A percentile compares a stretch with the other conserved stretches of the same genome.
Conservation (phyloP, 2,329 filamentous ascomycete genomes). For the Mycogone perniciosa region DNA sequence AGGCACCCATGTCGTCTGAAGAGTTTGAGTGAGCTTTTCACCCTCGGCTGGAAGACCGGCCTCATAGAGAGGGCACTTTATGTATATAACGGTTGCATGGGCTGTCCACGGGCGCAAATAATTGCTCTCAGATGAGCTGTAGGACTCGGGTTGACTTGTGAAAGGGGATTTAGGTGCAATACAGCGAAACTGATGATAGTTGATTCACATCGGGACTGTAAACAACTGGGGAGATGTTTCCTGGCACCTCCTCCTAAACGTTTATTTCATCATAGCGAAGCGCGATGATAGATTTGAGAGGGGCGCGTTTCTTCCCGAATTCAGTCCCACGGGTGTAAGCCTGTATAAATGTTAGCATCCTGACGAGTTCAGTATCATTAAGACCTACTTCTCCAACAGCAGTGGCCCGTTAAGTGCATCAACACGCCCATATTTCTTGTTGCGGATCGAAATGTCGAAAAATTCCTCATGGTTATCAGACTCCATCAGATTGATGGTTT, state of each 20-base stretch:
- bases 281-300: constrained; percentile 68
- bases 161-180: not conserved
- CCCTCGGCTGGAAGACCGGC: not conserved
- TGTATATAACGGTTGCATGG: constrained; percentile 1
- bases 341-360: constrained; percentile 34
- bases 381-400: constrained; percentile 77
- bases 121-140: not conserved
- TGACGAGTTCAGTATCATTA: not conserved
- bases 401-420: constrained; percentile 84
- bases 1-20: constrained; percentile 40
- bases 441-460: constrained; percentile 82
- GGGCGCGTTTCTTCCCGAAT: constrained; percentile 53
- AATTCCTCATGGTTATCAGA: constrained; percentile 92
- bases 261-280: constrained; percentile 54
- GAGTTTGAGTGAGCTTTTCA: constrained; percentile 36
- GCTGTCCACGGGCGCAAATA: not conserved
- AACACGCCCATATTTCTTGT: constrained; percentile 90
- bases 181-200: not conserved
- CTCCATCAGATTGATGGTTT: constrained; percentile 84
- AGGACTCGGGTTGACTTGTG: not conserved
- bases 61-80: not conserved
- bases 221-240: too few relatives aligned
- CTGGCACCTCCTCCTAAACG: too few relatives aligned
- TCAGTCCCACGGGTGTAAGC: constrained; percentile 57
- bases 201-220: not conserved